phyloP scores from a whole-genome alignment of 2,329 filamentous ascomycete genomes.

The Botryotinia narcissicola region DNA sequence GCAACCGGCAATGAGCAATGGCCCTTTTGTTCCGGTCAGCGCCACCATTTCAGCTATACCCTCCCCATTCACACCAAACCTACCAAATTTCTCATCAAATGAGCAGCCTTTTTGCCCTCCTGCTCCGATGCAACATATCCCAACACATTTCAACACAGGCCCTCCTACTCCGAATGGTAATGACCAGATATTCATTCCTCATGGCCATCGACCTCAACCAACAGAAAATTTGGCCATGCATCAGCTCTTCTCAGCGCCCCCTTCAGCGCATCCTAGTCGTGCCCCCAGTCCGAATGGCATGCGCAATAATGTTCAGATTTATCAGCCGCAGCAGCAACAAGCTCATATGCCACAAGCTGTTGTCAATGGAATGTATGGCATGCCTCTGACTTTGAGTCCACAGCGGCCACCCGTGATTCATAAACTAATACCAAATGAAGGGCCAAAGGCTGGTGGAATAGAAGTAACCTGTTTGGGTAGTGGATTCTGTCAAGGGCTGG shows the following conservation, averaged over 20 bases:
- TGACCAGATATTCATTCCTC: conserved; percentile 57
- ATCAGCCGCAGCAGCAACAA: conserved; percentile 42
- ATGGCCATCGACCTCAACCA: conserved; percentile 57
- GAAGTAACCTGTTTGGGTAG: conserved; percentile 84
- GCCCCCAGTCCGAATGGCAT: conserved; percentile 68
- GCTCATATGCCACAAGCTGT: conserved; percentile 49
- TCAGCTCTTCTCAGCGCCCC: conserved; percentile 68
- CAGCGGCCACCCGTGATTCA: conserved; percentile 66
- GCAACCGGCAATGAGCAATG: conserved; percentile 38
- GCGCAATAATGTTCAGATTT: conserved; percentile 47
- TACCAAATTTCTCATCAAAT: conserved; percentile 44
- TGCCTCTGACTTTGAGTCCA: conserved; percentile 50
- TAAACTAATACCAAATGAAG: conserved; percentile 80
- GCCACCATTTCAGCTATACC: conserved; percentile 43
- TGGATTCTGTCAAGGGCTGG: conserved; percentile 73
- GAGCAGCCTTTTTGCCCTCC: conserved; percentile 34
- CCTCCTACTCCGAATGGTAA: conserved; percentile 66
- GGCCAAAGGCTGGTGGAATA: conserved; percentile 77
- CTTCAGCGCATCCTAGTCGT: conserved; percentile 71
- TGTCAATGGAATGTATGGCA: conserved; percentile 49
- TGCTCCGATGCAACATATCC: conserved; percentile 31
- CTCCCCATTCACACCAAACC: conserved; percentile 54
- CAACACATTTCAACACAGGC: conserved; percentile 52
- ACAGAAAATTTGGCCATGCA: conserved; percentile 64
- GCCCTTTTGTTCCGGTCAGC: conserved; percentile 39